Evolutionary conservation across 768 basidiomycete genomes (phyloP).

Genomic region (Mycena crocata): DNA sequence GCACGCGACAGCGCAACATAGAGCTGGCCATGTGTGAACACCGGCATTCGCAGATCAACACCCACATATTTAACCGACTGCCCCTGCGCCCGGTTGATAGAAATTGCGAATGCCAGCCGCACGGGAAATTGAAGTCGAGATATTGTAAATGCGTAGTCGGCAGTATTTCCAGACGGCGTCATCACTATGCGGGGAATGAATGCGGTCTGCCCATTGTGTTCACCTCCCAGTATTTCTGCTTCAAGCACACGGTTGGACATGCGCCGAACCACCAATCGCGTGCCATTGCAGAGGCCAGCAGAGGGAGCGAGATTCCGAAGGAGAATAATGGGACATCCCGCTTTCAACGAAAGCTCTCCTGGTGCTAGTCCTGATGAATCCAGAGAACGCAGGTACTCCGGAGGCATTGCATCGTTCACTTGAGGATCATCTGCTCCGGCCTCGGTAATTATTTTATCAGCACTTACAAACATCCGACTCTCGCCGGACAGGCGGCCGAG

Average conservation of each 20-base stretch:
- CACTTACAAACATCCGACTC: background rate
- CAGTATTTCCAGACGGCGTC: background rate
- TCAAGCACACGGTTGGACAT: background rate
- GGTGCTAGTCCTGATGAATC: background rate
- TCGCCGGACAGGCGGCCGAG: slow-evolving; percentile 13
- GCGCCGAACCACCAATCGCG: background rate
- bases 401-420: background rate
- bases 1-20: too few species aligned
- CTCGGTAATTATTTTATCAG: background rate
- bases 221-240: background rate
- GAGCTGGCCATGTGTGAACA: too few species aligned
- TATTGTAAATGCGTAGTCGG: background rate
- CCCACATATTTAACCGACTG: background rate
- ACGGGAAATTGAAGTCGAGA: background rate
- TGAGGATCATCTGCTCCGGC: background rate
- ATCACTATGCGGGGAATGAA: background rate
- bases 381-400: background rate
- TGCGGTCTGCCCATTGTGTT: background rate
- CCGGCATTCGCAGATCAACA: background rate
- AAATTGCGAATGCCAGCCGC: background rate
- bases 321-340: background rate
- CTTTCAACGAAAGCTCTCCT: background rate
- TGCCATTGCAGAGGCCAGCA: background rate
- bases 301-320: background rate
- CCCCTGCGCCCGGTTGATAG: background rate